Evolutionary conservation across 2,329 filamentous ascomycete species (phyloP), one percentile per base, ranked within the genome.

Genomic region (Pseudonectria foliicola): DNA sequence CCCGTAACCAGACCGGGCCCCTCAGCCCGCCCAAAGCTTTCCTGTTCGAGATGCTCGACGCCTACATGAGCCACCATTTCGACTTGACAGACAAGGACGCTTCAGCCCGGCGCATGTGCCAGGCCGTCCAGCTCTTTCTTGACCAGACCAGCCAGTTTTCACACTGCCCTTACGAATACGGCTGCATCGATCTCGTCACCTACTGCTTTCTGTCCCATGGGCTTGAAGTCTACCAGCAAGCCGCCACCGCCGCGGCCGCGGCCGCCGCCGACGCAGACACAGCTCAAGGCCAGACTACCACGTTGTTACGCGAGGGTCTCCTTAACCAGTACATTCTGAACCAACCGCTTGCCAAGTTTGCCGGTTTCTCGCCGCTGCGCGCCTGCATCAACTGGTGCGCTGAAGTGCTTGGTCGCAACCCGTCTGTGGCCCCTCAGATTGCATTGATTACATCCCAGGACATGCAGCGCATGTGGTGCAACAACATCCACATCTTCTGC

Each of bases 401-500:
- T 11, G 34, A 37, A 10, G 46, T 53, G 14, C 40, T 52, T 13
- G 26, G 26, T 13, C 25, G 33, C 4, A 40, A 43, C 15, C 34
- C 34, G 11, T 33, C 28, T 4, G 25, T 53, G 12, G 40, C 49
- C 13, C 18, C 37, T 4, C 35, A 47, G 23, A 27, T 46, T 26
- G 35, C 46, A 14, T 34, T 29, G 6, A 40, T 49, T 14, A 16
- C 37, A 6, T 34, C 35, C 29, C 38, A 29, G 24, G 13, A 32
- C 12, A 11, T 21, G 10, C 46, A 43, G 25, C 30, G 34, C 10
- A 33, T 29, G 21, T 52, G 49, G 49, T 37, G 42, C 27, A 35
- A 50, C 33, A 51, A 50, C 14, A 45, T 51, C 16, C 39, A 37
- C 12, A 23, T 52, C 13, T 52, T 46, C 23, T 52, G 49, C 29